Evolutionary conservation across 2,329 filamentous ascomycete species (phyloP).

Genomic region (Coniochaeta sp.): DNA sequence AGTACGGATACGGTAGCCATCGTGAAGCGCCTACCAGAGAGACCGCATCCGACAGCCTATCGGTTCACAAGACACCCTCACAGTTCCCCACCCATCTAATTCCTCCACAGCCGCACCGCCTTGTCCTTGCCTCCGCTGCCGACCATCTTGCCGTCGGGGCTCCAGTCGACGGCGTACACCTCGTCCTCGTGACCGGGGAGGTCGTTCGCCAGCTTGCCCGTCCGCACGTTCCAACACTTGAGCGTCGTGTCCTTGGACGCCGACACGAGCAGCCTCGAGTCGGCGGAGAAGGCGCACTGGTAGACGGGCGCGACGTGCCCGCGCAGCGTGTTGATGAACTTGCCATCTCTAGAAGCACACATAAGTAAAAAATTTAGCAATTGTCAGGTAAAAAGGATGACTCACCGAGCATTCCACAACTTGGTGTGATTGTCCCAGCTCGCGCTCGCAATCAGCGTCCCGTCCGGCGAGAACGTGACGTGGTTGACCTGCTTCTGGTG

Average conservation of each 20-base stretch:
- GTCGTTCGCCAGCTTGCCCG: conserved; percentile 72
- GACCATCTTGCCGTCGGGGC: conserved; percentile 79
- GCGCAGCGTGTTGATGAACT: conserved; percentile 79
- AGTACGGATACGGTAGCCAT: background rate
- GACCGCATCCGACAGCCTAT: background rate
- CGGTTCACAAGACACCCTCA: background rate
- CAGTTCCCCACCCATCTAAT: conserved; percentile 29
- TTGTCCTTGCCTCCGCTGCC: conserved; percentile 93
- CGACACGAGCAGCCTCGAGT: conserved; percentile 82
- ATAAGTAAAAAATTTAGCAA: conserved; percentile 9
- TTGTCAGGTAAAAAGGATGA: conserved; percentile 2
- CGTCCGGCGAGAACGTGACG: conserved; percentile 89
- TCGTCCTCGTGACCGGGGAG: conserved; percentile 87
- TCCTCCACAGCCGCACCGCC: conserved; percentile 59
- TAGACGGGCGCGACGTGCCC: conserved; percentile 90
- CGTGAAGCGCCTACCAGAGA: background rate
- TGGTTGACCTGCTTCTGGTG: conserved; percentile 98
- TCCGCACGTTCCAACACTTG: conserved; percentile 89
- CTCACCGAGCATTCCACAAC: conserved; percentile 74
- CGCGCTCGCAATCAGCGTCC: conserved; percentile 76
- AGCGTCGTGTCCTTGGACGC: conserved; percentile 87
- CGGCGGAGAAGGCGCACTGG: conserved; percentile 85
- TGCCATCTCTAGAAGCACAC: conserved; percentile 45
- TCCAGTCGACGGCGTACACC: conserved; percentile 94
- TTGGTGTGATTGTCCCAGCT: conserved; percentile 95